Conservation (phyloP, 495 filamentous ascomycete genomes). For the Evansstolkia leycettana region DNA sequence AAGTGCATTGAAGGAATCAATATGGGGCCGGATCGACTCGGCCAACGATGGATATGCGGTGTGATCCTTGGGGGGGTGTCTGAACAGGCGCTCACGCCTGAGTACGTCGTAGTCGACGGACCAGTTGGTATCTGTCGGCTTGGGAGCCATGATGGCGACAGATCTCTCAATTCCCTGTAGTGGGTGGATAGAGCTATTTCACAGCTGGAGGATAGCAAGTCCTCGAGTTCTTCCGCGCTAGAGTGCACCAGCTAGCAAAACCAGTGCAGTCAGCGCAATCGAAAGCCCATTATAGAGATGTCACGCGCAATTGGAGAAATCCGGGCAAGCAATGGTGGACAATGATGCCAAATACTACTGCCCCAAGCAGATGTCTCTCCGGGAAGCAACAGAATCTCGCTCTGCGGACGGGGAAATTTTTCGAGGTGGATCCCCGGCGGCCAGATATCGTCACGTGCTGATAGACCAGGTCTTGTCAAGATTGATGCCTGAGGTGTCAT, state of each 20-base stretch:
- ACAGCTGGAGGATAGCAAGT: too few relatives aligned
- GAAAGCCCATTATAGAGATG: constrained; percentile 4
- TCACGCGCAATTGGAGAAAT: neutral
- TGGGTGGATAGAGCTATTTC: too few relatives aligned
- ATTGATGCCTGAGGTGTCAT: too few relatives aligned
- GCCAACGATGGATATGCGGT: constrained; percentile 82
- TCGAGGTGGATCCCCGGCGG: constrained; percentile 29
- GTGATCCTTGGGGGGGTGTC: constrained; percentile 71
- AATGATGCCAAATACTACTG: constrained; percentile 5
- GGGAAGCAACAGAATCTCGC: constrained; percentile 1
- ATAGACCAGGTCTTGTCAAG: constrained; percentile 20
- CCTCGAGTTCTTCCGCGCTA: too few relatives aligned
- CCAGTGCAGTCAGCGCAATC: constrained; percentile 1
- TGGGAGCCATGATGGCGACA: constrained; percentile 22
- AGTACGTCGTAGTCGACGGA: constrained; percentile 69
- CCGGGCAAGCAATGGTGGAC: constrained; percentile 15
- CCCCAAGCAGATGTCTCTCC: neutral
- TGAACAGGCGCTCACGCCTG: constrained; percentile 75
- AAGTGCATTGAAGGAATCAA: constrained; percentile 92
- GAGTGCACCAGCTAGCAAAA: neutral
- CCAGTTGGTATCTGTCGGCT: constrained; percentile 61
- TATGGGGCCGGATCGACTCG: constrained; percentile 72
- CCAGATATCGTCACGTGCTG: constrained; percentile 37
- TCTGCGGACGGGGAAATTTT: constrained; percentile 31
- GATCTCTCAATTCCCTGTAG: too few relatives aligned